Conservation (phyloP, 495 filamentous ascomycete genomes). For the Tuber borchii region DNA sequence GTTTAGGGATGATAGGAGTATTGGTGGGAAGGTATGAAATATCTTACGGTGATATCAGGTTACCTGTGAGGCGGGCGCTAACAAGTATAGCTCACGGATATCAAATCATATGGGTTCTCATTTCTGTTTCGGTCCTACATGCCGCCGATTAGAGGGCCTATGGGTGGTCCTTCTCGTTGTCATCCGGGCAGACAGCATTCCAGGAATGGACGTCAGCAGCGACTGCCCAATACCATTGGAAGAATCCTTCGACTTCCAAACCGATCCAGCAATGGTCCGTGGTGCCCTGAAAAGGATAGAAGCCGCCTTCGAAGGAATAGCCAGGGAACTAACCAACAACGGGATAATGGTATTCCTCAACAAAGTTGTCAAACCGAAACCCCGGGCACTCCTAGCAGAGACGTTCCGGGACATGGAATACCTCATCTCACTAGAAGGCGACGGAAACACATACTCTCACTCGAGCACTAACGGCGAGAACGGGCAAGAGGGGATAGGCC, state of each 20-base stretch:
- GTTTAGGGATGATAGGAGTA: conserved; percentile 79
- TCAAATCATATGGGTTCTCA: conserved; percentile 93
- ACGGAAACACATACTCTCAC: not conserved
- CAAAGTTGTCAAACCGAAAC: conserved; percentile 75
- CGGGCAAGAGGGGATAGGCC: conserved; percentile 49
- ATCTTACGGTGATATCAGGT: not conserved
- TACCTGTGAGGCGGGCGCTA: not conserved
- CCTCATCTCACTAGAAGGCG: conserved; percentile 40
- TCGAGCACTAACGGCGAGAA: conserved; percentile 46
- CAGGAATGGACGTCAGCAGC: conserved; percentile 32
- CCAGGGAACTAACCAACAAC: conserved; percentile 67
- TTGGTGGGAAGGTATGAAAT: conserved; percentile 69
- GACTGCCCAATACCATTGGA: conserved; percentile 46
- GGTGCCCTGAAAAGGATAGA: conserved; percentile 62
- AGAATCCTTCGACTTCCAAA: conserved; percentile 68
- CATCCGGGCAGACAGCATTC: conserved; percentile 17
- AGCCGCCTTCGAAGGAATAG: conserved; percentile 64
- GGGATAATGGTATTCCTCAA: conserved; percentile 79
- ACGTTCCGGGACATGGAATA: conserved; percentile 91
- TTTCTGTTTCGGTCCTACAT: conserved; percentile 94
- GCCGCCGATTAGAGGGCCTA: conserved; percentile 42
- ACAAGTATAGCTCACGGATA: conserved; percentile 63
- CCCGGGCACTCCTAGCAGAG: conserved; percentile 78
- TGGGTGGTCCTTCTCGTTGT: conserved; percentile 37
- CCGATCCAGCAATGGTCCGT: conserved; percentile 62